Evolutionary conservation across 768 basidiomycete genomes (phyloP).

Genomic region (Sporobolomyces roseus): DNA sequence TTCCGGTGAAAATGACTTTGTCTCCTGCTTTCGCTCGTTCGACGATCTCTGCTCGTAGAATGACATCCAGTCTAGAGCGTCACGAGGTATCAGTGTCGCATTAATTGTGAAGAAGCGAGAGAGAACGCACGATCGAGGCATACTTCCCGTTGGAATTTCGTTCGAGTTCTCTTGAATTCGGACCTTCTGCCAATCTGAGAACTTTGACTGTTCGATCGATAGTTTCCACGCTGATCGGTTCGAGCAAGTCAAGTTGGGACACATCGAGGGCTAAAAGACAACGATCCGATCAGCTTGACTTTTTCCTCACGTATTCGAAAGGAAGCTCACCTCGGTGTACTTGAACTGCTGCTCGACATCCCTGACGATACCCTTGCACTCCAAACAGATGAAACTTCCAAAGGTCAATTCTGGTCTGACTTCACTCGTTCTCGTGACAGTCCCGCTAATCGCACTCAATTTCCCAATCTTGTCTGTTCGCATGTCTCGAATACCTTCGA

Average conservation of each 20-base stretch:
- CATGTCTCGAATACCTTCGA: conserved; percentile 89
- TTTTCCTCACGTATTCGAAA: background rate
- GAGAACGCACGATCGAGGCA: conserved; percentile 66
- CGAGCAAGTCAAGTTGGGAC: conserved; percentile 89
- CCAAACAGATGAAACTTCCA: conserved; percentile 88
- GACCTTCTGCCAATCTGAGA: conserved; percentile 99
- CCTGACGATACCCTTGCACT: conserved; percentile 76
- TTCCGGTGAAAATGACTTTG: conserved; percentile 95
- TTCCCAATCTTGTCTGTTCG: conserved; percentile 90
- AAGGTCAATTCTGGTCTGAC: conserved; percentile 90
- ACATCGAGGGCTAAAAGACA: conserved; percentile 69
- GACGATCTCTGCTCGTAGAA: conserved; percentile 89
- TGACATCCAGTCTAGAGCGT: conserved; percentile 75
- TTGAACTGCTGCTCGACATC: conserved; percentile 99
- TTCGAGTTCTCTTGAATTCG: conserved; percentile 98
- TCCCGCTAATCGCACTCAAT: conserved; percentile 90
- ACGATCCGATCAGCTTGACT: no score
- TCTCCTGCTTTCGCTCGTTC: conserved; percentile 99
- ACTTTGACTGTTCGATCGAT: conserved; percentile 91
- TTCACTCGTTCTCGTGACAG: conserved; percentile 94
- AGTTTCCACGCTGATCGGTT: conserved; percentile 88
- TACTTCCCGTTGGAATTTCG: conserved; percentile 95
- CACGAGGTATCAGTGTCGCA: no score
- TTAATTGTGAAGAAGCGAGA: background rate
- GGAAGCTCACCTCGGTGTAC: conserved; percentile 75